Conservation (phyloP, 1,139 yeast species). For the Chernovozyma sophiae-reginae region DNA sequence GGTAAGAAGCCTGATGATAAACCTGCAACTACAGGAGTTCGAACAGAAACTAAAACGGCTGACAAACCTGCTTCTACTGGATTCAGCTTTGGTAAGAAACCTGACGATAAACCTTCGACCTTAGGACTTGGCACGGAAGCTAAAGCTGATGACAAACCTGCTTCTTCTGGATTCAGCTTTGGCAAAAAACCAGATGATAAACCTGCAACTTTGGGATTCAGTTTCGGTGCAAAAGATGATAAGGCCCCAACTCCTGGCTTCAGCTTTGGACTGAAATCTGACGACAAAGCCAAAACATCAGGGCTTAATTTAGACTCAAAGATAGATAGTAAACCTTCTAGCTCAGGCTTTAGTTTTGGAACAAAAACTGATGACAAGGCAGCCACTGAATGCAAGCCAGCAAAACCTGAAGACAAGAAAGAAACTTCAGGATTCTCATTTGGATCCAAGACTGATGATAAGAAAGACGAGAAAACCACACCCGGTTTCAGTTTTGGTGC, state of each 20-base stretch:
- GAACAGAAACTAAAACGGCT: constrained; percentile 12
- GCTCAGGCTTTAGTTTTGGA: constrained; percentile 22
- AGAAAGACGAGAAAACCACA: constrained; percentile 8
- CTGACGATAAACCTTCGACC: constrained; percentile 16
- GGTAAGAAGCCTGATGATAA: constrained; percentile 17
- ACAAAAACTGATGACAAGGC: constrained; percentile 17
- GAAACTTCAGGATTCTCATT: constrained; percentile 9
- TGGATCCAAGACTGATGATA: constrained; percentile 11
- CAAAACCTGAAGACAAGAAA: constrained; percentile 11
- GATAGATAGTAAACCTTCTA: constrained; percentile 1
- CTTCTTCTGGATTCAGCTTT: constrained; percentile 4
- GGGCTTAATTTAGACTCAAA: neutral
- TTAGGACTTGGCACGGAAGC: constrained; percentile 22
- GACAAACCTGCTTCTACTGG: constrained; percentile 14
- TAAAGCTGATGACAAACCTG: constrained; percentile 19
- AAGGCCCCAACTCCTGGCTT: constrained; percentile 10
- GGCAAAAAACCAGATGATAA: constrained; percentile 19
- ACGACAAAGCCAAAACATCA: too few species aligned
- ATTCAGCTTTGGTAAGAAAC: constrained; percentile 15
- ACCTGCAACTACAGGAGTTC: constrained; percentile 5
- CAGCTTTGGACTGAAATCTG: too few species aligned
- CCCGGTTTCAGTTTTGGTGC: constrained; percentile 23
- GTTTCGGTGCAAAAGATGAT: constrained; percentile 26
- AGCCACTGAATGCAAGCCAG: constrained; percentile 9
- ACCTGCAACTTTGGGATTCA: constrained; percentile 11